These are phyloP conservation scores for Candida vartiovaarae DNA, from an alignment of 805 yeast genomes.

Conservation along the genomic window DNA sequence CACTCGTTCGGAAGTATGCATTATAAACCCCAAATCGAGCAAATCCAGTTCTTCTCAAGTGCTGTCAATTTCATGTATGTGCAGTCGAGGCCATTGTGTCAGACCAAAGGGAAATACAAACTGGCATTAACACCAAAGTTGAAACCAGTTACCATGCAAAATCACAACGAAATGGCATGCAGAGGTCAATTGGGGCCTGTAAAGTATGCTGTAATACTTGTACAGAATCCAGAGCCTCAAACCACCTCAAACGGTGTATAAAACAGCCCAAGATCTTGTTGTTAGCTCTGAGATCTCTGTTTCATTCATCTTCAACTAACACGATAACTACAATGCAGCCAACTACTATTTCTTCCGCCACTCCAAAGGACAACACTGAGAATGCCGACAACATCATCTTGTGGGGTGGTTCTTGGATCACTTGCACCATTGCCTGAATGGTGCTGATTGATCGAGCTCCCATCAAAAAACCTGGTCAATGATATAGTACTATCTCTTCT, in stretches of 20 bases:
- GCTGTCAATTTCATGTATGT: too few species aligned
- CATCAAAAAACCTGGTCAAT: too few species aligned
- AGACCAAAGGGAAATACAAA: background rate
- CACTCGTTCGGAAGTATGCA: too few species aligned
- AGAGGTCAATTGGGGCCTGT: background rate
- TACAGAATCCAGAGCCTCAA: background rate
- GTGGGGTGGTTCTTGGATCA: slow-evolving; percentile 5
- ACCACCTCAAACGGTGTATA: background rate
- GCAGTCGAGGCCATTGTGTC: background rate
- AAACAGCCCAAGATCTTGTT: background rate
- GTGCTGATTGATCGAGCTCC: background rate
- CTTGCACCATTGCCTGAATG: slow-evolving; percentile 9
- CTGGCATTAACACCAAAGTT: background rate
- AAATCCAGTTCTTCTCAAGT: too few species aligned
- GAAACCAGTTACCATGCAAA: background rate
- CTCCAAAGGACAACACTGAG: slow-evolving; percentile 10
- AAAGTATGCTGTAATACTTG: too few species aligned
- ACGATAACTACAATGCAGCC: slow-evolving; percentile 5
- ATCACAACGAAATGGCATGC: background rate
- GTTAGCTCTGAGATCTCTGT: background rate
- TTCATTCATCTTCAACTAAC: background rate
- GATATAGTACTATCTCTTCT: too few species aligned
- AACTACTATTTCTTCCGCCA: slow-evolving; percentile 5
- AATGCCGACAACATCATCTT: slow-evolving; percentile 4
- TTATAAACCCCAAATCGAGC: too few species aligned